A percentile compares a stretch with the other conserved stretches of the same genome.
Evolutionary conservation across 2,329 filamentous ascomycete genomes (phyloP).

Genomic region (Cladorrhinum sp.): DNA sequence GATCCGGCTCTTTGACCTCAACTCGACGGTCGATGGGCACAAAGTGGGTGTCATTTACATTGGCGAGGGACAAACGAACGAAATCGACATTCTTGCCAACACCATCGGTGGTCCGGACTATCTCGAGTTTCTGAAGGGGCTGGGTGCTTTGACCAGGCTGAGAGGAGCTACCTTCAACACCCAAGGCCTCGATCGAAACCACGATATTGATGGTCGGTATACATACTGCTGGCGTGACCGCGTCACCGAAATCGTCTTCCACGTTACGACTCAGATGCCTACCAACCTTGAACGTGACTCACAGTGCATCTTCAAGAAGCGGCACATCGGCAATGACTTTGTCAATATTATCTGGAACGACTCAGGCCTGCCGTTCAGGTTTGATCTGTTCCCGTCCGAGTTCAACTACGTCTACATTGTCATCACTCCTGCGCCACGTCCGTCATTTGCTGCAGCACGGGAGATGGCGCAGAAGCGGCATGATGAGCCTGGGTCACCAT

Average conservation of each 20-base stretch:
- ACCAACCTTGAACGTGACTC: slow-evolving; percentile 75
- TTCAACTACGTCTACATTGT: slow-evolving; percentile 98
- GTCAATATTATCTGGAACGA: slow-evolving; percentile 99
- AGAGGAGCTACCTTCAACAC: slow-evolving; percentile 87
- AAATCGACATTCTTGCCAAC: slow-evolving; percentile 83
- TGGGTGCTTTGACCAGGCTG: slow-evolving; percentile 78
- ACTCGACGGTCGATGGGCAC: slow-evolving; percentile 87
- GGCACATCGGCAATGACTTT: slow-evolving; percentile 94
- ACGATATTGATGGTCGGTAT: slow-evolving; percentile 78
- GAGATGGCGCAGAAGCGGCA: slow-evolving; percentile 34
- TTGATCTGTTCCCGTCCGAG: slow-evolving; percentile 88
- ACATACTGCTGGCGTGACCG: slow-evolving; percentile 94
- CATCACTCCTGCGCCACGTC: slow-evolving; percentile 80
- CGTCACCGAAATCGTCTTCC: slow-evolving; percentile 92
- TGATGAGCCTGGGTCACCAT: slow-evolving; percentile 29
- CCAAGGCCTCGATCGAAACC: slow-evolving; percentile 78
- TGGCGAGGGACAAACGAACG: slow-evolving; percentile 77
- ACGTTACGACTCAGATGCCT: slow-evolving; percentile 96
- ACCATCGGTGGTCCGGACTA: slow-evolving; percentile 85
- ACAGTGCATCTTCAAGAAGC: slow-evolving; percentile 79
- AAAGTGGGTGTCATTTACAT: slow-evolving; percentile 95
- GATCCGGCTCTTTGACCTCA: slow-evolving; percentile 79
- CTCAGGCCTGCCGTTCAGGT: slow-evolving; percentile 82
- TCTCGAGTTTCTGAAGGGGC: slow-evolving; percentile 73
- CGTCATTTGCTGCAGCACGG: slow-evolving; percentile 68